Evolutionary conservation across 2,329 filamentous ascomycete species (phyloP).

Genomic region (Sclerotinia borealis): DNA sequence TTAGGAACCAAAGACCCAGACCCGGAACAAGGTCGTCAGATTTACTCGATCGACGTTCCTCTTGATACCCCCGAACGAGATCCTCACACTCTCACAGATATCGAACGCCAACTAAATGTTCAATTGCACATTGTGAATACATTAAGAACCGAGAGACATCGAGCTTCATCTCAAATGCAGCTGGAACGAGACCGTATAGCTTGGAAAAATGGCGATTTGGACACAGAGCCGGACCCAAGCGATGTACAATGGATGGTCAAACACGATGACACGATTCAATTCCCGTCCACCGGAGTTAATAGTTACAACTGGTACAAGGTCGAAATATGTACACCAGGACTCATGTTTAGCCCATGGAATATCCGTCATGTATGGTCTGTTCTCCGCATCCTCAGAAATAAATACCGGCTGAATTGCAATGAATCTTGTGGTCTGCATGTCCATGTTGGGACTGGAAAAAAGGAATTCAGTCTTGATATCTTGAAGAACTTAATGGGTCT

Average conservation of each 20-base stretch:
- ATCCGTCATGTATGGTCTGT: conserved; percentile 13
- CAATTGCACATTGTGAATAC: conserved; percentile 7
- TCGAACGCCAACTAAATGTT: background rate
- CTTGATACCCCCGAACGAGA: background rate
- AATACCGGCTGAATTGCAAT: conserved; percentile 25
- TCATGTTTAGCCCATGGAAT: conserved; percentile 10
- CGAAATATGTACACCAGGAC: conserved; percentile 19
- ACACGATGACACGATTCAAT: conserved; percentile 10
- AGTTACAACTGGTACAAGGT: conserved; percentile 16
- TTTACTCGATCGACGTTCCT: conserved; percentile 1
- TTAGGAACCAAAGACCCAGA: conserved; percentile 11
- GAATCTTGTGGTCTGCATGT: conserved; percentile 29
- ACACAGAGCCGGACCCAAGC: background rate
- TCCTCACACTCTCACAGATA: background rate
- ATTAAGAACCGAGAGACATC: background rate
- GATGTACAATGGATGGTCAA: conserved; percentile 10
- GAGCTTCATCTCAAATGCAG: conserved; percentile 5
- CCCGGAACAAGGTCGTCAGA: conserved; percentile 3
- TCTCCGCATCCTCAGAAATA: conserved; percentile 12
- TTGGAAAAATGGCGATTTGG: background rate
- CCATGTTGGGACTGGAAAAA: conserved; percentile 29
- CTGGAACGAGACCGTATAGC: background rate
- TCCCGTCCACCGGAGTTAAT: background rate
- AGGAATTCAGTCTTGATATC: conserved; percentile 22
- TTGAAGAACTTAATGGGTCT: conserved; percentile 30